Percentiles rank a stretch among this genome's conserved stretches.
Conservation (phyloP, 805 yeast genomes). For the Torulaspora franciscae region DNA sequence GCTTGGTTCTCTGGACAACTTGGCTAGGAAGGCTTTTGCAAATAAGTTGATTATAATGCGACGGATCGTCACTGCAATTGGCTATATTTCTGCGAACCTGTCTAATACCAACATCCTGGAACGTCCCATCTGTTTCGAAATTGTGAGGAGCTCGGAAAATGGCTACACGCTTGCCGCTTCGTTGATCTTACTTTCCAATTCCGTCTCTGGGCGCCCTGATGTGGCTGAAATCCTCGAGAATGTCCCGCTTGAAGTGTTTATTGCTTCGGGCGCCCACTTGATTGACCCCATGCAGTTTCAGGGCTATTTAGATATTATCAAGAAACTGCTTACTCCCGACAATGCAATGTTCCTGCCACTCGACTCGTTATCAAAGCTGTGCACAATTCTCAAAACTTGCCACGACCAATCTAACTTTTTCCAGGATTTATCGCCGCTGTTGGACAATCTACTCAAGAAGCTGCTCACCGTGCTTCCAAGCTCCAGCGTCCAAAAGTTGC, state of each 20-base stretch:
- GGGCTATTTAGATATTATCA: conserved; percentile 30
- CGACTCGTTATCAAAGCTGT: conserved; percentile 13
- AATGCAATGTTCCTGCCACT: conserved; percentile 21
- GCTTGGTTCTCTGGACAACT: conserved; percentile 16
- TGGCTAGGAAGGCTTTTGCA: conserved; percentile 20
- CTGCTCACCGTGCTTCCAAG: conserved; percentile 29
- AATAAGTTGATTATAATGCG: conserved; percentile 34
- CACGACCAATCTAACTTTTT: conserved; percentile 29
- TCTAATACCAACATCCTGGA: conserved; percentile 24
- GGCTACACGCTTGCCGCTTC: conserved; percentile 28
- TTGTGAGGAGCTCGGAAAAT: conserved; percentile 11
- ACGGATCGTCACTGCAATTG: conserved; percentile 25
- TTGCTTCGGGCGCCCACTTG: conserved; percentile 13
- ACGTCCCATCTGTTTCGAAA: conserved; percentile 14
- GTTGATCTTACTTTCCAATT: conserved; percentile 27
- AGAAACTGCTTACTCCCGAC: conserved; percentile 26
- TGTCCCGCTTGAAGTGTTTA: conserved; percentile 16
- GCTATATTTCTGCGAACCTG: conserved; percentile 28
- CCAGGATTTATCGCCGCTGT: conserved; percentile 22
- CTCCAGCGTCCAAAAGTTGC: conserved; percentile 13
- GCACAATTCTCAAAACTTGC: conserved; percentile 17
- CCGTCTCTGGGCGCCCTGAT: conserved; percentile 22
- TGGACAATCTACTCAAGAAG: conserved; percentile 27
- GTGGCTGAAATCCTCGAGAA: conserved; percentile 17
- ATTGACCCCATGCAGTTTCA: conserved; percentile 34